These are phyloP conservation scores for Penicillium turbatum DNA, from an alignment of 495 filamentous ascomycete species.

Conservation along the genomic window DNA sequence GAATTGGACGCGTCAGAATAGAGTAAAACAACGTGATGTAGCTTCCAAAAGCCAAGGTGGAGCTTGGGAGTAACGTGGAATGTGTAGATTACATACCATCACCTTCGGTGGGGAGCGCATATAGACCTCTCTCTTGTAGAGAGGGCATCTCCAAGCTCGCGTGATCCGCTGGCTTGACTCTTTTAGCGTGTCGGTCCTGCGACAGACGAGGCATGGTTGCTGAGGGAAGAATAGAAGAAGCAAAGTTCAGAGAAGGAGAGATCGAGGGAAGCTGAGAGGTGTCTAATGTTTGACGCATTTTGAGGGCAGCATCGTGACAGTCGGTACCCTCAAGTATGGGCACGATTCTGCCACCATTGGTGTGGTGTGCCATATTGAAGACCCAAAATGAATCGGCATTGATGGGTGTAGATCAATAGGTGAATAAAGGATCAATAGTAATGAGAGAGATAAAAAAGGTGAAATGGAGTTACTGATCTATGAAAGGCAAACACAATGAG, in stretches of 20 bases:
- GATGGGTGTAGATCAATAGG: slow-evolving; percentile 16
- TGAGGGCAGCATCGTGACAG: slow-evolving; percentile 23
- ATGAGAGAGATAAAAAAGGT: slow-evolving; percentile 6
- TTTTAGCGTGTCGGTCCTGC: slow-evolving; percentile 15
- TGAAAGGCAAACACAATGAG: slow-evolving; percentile 13
- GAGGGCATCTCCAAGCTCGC: slow-evolving; percentile 36
- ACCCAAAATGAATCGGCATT: slow-evolving; percentile 38
- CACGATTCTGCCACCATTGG: slow-evolving; percentile 47
- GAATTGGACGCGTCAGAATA: slow-evolving; percentile 22
- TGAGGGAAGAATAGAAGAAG: background rate
- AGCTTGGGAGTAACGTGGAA: background rate
- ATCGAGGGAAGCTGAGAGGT: background rate
- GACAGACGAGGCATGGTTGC: slow-evolving; percentile 5
- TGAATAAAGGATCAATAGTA: slow-evolving; percentile 3
- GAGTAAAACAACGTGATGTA: background rate
- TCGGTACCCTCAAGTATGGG: slow-evolving; percentile 40
- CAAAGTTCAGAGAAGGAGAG: background rate
- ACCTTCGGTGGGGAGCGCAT: slow-evolving; percentile 43
- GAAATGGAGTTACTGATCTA: slow-evolving; percentile 8
- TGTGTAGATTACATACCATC: slow-evolving; percentile 34
- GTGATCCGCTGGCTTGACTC: slow-evolving; percentile 21
- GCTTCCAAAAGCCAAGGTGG: background rate
- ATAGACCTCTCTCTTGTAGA: slow-evolving; percentile 36
- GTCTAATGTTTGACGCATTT: slow-evolving; percentile 12
- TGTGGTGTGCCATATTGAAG: slow-evolving; percentile 40